Evolutionary conservation across 2,329 filamentous ascomycete genomes (phyloP).

Genomic region (Emergomyces pasteurianus): DNA sequence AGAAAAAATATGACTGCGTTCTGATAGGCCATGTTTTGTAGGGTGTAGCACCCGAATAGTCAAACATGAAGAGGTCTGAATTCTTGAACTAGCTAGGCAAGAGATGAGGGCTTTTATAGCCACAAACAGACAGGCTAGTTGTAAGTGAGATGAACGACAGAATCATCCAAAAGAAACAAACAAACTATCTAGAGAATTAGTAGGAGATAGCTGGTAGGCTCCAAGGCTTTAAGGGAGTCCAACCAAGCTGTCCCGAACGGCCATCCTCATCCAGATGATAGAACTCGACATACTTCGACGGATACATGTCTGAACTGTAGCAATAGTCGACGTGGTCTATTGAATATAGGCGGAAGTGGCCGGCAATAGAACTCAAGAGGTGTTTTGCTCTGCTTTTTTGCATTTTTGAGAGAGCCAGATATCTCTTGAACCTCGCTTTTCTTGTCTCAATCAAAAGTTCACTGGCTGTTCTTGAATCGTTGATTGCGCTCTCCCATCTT

Average conservation of each 20-base stretch:
- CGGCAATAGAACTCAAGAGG: background rate
- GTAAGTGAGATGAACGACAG: too few relatives aligned
- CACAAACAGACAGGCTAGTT: too few relatives aligned
- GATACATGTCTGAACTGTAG: background rate
- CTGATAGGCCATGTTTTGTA: too few relatives aligned
- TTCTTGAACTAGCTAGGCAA: too few relatives aligned
- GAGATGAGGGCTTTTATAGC: too few relatives aligned
- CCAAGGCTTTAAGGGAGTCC: too few relatives aligned
- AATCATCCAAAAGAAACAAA: background rate
- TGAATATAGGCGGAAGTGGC: background rate
- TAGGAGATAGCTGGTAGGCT: too few relatives aligned
- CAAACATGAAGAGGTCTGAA: too few relatives aligned
- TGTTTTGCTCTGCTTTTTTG: background rate
- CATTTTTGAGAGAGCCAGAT: background rate
- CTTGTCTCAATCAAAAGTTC: background rate
- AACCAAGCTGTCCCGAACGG: background rate
- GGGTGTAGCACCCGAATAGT: too few relatives aligned
- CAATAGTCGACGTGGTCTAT: background rate
- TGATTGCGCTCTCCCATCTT: background rate
- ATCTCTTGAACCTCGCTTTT: background rate
- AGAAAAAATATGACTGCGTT: too few relatives aligned
- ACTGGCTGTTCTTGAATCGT: too few relatives aligned
- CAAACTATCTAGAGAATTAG: too few relatives aligned
- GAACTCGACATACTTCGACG: conserved; percentile 4
- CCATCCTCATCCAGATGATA: background rate